A percentile compares a stretch with the other conserved stretches of the same genome.
Conservation (phyloP, 2,329 filamentous ascomycete genomes). For the Cercospora nicotianae region DNA sequence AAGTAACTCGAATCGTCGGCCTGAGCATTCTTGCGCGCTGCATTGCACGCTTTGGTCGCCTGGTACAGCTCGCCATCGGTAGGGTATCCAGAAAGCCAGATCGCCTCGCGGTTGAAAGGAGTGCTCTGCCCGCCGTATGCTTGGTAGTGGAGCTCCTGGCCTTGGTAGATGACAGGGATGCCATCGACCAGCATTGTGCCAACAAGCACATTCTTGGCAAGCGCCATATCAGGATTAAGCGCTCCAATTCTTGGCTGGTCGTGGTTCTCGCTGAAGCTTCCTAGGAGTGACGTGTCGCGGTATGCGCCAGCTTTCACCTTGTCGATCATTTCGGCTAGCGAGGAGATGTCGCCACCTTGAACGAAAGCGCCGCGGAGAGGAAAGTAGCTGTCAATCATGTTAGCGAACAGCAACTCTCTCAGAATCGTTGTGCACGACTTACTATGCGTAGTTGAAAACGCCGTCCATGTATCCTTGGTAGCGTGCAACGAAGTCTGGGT, state of each 20-base stretch:
- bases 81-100: conserved; percentile 46
- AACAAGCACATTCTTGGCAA: conserved; percentile 62
- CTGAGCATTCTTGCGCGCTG: conserved; percentile 51
- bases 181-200: conserved; percentile 63
- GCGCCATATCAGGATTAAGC: conserved; percentile 54
- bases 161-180: conserved; percentile 65
- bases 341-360: conserved; percentile 41
- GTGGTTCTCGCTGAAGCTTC: conserved; percentile 44
- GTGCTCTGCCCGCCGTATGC: conserved; percentile 36
- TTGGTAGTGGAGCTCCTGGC: conserved; percentile 62
- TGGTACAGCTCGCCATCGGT: conserved; percentile 31
- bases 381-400: conserved; percentile 37
- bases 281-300: conserved; percentile 42
- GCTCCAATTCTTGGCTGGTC: conserved; percentile 46
- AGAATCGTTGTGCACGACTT: conserved; percentile 15
- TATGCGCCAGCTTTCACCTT: conserved; percentile 38
- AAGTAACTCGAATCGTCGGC: conserved; percentile 43
- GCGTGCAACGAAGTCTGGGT: conserved; percentile 42
- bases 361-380: conserved; percentile 42
- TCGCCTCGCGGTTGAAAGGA: conserved; percentile 45
- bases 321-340: conserved; percentile 40
- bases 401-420: not conserved
- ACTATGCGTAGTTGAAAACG: conserved; percentile 51
- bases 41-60: conserved; percentile 49
- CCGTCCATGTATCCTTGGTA: conserved; percentile 48